Evolutionary conservation across 2,329 filamentous ascomycete species (phyloP).

Genomic region (Neoscytalidium dimidiatum): DNA sequence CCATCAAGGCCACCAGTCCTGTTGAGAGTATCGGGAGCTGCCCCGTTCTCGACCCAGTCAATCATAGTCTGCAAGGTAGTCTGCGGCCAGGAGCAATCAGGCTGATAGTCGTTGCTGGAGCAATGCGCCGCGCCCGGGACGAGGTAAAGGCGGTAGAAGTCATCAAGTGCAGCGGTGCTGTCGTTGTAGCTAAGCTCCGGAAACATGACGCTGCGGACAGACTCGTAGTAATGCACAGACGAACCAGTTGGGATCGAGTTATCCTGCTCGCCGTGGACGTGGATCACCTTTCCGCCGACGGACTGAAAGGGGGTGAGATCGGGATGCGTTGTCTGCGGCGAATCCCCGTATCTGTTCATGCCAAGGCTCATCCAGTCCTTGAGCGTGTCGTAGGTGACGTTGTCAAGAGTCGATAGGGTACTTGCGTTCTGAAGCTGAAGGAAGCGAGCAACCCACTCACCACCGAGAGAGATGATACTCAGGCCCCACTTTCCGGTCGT

Average conservation of each 20-base stretch:
- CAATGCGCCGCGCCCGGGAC: constrained; percentile 59
- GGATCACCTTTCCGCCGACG: constrained; percentile 57
- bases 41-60: constrained; percentile 23
- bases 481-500: constrained; percentile 34
- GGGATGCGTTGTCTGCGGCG: constrained; percentile 56
- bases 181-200: constrained; percentile 41
- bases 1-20: constrained; percentile 36
- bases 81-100: constrained; percentile 20
- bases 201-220: constrained; percentile 55
- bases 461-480: constrained; percentile 34
- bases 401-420: constrained; percentile 20
- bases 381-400: constrained; percentile 59
- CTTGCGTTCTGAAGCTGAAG: constrained; percentile 30
- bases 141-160: constrained; percentile 59
- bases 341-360: constrained; percentile 49
- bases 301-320: constrained; percentile 55
- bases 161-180: constrained; percentile 44
- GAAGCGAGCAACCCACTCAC: constrained; percentile 45
- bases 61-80: constrained; percentile 19
- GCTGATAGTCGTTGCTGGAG: constrained; percentile 20
- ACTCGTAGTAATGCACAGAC: constrained; percentile 58
- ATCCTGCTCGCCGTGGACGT: constrained; percentile 60
- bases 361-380: constrained; percentile 56
- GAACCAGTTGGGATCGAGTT: constrained; percentile 54
- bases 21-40: constrained; percentile 39